These are phyloP conservation scores for Purshia tridentata DNA, from an alignment of 306 rosid species.

Conservation along the genomic window DNA sequence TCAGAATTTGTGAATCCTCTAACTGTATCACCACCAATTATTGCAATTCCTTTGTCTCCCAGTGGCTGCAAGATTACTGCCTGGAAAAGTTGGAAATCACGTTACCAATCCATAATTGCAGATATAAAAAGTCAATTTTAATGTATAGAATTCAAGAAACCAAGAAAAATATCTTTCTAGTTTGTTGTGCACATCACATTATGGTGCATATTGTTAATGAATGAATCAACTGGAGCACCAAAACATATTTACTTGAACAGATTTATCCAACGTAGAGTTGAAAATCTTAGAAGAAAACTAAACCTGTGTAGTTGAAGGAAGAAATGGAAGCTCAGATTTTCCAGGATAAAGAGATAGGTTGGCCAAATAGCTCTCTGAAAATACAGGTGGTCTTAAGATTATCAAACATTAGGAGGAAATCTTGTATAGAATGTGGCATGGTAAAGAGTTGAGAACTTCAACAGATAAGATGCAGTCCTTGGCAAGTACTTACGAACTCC, in stretches of 20 bases:
- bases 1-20: constrained; percentile 86
- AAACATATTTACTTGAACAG: not conserved
- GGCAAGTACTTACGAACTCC: constrained; percentile 70
- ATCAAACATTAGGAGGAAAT: constrained; percentile 6
- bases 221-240: not conserved
- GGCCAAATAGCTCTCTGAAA: constrained; percentile 86
- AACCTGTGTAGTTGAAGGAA: constrained; percentile 94
- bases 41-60: constrained; percentile 81
- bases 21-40: constrained; percentile 86
- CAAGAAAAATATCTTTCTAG: not conserved
- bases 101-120: constrained; percentile 6
- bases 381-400: constrained; percentile 16
- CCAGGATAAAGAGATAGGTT: constrained; percentile 93
- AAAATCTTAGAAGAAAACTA: not conserved
- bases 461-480: constrained; percentile 14
- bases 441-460: constrained; percentile 19
- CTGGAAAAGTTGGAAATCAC: constrained; percentile 42
- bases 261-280: too few relatives aligned
- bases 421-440: constrained; percentile 11
- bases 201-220: not conserved
- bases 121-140: not conserved
- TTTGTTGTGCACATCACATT: not conserved
- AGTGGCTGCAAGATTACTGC: constrained; percentile 96
- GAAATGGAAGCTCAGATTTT: constrained; percentile 87
- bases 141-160: not conserved